A percentile compares a stretch with the other conserved stretches of the same genome.
phyloP scores from a whole-genome alignment of 2,329 filamentous ascomycete species.

The Saccharata proteae region DNA sequence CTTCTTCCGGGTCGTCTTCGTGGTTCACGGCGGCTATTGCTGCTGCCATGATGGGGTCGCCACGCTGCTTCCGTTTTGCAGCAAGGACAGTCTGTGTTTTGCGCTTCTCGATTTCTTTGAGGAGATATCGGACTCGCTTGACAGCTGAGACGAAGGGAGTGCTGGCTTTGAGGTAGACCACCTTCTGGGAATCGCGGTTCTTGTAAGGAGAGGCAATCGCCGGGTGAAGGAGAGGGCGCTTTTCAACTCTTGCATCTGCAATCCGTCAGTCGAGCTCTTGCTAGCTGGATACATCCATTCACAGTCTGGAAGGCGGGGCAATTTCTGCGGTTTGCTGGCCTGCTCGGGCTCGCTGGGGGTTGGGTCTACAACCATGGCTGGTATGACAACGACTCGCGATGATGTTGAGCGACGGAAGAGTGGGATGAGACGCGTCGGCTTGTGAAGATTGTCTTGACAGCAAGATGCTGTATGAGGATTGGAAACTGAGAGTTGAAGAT shows the following conservation, averaged over 20 bases:
- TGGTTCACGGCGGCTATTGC: slow-evolving; percentile 25
- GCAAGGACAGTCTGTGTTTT: slow-evolving; percentile 6
- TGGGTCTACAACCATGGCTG: too few relatives aligned
- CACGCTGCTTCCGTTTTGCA: slow-evolving; percentile 6
- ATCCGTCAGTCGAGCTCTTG: slow-evolving; percentile 6
- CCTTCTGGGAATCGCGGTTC: slow-evolving; percentile 36
- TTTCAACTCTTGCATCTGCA: slow-evolving; percentile 37
- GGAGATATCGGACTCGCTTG: slow-evolving; percentile 51
- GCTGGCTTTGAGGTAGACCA: slow-evolving; percentile 53
- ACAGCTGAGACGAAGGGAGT: slow-evolving; percentile 58
- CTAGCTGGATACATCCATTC: too few relatives aligned
- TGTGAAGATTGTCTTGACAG: too few relatives aligned
- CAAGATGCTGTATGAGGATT: too few relatives aligned
- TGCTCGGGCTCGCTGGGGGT: not conserved
- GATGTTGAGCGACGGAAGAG: too few relatives aligned
- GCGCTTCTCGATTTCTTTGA: slow-evolving; percentile 44
- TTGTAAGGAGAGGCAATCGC: slow-evolving; percentile 43
- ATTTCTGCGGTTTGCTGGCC: not conserved
- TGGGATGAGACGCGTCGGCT: too few relatives aligned
- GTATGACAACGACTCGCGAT: too few relatives aligned
- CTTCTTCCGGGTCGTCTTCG: slow-evolving; percentile 31
- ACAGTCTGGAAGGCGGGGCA: slow-evolving; percentile 13
- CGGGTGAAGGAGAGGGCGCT: slow-evolving; percentile 47
- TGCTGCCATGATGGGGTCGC: slow-evolving; percentile 13
- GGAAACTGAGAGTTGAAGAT: too few relatives aligned